Evolutionary conservation across 306 rosid species (phyloP), one percentile per base, ranked within the genome.

Genomic region (Gastrolobium bilobum): DNA sequence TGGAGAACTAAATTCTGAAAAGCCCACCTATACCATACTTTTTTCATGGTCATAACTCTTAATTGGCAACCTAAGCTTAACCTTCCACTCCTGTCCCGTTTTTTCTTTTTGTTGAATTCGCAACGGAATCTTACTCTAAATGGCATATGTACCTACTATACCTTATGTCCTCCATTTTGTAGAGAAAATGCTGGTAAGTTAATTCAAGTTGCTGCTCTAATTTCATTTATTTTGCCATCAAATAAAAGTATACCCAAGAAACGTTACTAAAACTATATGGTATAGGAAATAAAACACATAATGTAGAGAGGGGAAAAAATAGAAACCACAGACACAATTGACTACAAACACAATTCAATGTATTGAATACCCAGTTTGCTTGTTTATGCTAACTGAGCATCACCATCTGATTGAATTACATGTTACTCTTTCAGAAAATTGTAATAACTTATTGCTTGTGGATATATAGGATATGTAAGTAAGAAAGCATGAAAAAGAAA

Each of bases 401-500:
- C 61, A 56, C 44, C 44, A 44, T 33, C 20, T 14, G n/a, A 31
- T 14, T 31, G n/a, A 60, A n/a, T 59, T 56, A 30, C n/a, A 20
- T 6, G 40, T 42, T 54, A 26, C 42, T 63, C 42, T 69, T 69
- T 10, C 1, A 51, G 6, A 46, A 42, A 2, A 4, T 52, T 39
- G 67, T 29, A 2, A 15, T 50, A 46, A 34, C 1, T 50, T 53
- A 20, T 26, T 40, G 31, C 13, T 71, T 53, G 14, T 3, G 37
- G 37, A n/a, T n/a, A n/a, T 20, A 35, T 57, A 57, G 33, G 42
- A 57, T 56, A 54, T 39, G 29, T 39, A 39, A 4, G 20, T 5
- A 73, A 26, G 54, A 40, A 7, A 72, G 1, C 51, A 3, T 20
- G 54, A 29, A 42, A 73, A 75, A 68, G 67, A 74, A 81, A 74